Conservation (phyloP, 495 filamentous ascomycete genomes). For the Aspergillus sclerotioniger region DNA sequence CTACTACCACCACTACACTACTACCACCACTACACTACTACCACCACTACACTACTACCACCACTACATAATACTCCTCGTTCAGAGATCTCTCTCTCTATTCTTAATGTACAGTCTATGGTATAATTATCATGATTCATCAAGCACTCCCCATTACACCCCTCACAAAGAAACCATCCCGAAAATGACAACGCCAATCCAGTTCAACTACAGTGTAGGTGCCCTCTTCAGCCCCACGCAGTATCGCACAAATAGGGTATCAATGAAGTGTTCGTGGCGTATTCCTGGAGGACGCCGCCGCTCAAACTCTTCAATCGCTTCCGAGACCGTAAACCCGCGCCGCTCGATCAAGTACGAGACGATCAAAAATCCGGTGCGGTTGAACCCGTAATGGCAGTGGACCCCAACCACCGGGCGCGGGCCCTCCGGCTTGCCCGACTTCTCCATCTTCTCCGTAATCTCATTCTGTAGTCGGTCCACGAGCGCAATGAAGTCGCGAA, state of each 20-base stretch:
- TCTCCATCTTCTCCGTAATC: conserved; percentile 38
- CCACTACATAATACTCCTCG: neutral
- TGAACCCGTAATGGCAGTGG: conserved; percentile 95
- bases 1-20: neutral
- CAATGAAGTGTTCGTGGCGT: conserved; percentile 83
- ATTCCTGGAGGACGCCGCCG: conserved; percentile 75
- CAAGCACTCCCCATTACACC: conserved; percentile 3
- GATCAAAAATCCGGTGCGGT: conserved; percentile 87
- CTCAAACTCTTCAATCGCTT: conserved; percentile 80
- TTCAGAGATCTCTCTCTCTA: neutral
- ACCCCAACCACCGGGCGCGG: conserved; percentile 66
- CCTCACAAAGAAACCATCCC: conserved; percentile 1
- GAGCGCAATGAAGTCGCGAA: conserved; percentile 71
- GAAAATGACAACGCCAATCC: conserved; percentile 11
- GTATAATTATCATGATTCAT: conserved; percentile 22
- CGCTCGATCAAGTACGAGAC: conserved; percentile 88
- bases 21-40: neutral
- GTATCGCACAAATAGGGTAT: conserved; percentile 81
- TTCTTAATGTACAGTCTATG: conserved; percentile 23
- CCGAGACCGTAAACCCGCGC: conserved; percentile 65
- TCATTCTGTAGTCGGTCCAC: conserved; percentile 64
- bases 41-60: neutral
- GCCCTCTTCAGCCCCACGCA: conserved; percentile 54
- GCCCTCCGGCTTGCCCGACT: conserved; percentile 43
- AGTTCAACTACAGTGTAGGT: conserved; percentile 43